Base-by-base conservation (phyloP, 2,329 filamentous ascomycete species). In the Aureobasidium sp. region DNA sequence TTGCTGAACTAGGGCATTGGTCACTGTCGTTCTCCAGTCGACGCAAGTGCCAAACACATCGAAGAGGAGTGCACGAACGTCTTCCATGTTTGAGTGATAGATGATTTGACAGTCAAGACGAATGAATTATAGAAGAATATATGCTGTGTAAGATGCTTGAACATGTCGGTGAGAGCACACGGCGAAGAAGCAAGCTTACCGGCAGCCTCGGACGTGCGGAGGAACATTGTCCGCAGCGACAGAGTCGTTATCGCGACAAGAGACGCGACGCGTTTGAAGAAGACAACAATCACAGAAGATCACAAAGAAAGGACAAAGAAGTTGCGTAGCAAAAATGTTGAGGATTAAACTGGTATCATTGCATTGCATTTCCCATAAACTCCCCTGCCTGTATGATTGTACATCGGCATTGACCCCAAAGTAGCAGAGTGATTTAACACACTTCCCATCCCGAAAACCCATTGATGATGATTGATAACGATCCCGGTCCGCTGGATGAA, bases 1-100 rank as follows among this genome's bases (percentile, higher is more conserved):
- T 42, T 79, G 78, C 12, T 77, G 70, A 27, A 75, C 71, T 52
- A 94, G 80, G 60, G 83, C 82, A 9, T 79, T 75, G 15, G 80
- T 82, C 22, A 94, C 83, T 1, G 85, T 84, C 42, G 78, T 78
- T 62, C 89, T 86, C 89, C 89, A 93, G 77, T 93, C 82, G 49
- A 94, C 89, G 65, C 87, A 84, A 1, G 90, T 94, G 66, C 89
- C 89, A 72, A 92, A 91, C 68, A 91, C 82, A 74, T 91, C 88
- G 69, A 90, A 91, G 60, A 86, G 79, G 37, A 91, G 77, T 8
- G 82, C 87, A 66, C 84, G 9, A 82, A 87, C 66, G 65, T 70
- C 37, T 27, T 60, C 57, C 57, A 60, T 60, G 19, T 11, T 17
- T 58, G 14, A 14, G 8, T 39, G 35, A 22, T 15, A 12, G 12